These are phyloP conservation scores for Claviceps paspali DNA, from an alignment of 2,329 filamentous ascomycete genomes.

Conservation along the genomic window DNA sequence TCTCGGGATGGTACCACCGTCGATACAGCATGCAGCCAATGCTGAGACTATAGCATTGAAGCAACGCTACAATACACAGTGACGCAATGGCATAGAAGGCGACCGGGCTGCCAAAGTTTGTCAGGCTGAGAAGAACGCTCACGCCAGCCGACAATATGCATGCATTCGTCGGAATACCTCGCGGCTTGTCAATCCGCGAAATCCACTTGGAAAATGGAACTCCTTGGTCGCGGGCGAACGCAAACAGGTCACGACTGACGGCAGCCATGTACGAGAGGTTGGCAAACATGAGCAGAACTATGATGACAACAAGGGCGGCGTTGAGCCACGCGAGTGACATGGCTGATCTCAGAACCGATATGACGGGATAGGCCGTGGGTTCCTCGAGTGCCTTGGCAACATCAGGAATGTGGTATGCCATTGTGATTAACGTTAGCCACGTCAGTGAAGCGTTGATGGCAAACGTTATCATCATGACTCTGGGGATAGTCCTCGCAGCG, in stretches of 20 bases:
- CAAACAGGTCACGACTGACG: constrained; percentile 5
- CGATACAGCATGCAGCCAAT: constrained; percentile 8
- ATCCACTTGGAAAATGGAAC: constrained; percentile 1
- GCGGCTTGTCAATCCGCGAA: neutral
- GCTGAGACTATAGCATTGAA: constrained; percentile 8
- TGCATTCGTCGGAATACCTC: constrained; percentile 7
- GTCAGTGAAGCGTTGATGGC: constrained; percentile 1
- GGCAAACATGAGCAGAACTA: constrained; percentile 4
- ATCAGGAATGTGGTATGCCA: constrained; percentile 6
- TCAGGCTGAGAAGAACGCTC: constrained; percentile 5
- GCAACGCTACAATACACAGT: constrained; percentile 5
- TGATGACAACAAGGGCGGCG: constrained; percentile 3
- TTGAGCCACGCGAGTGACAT: constrained; percentile 7
- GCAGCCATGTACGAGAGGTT: constrained; percentile 3
- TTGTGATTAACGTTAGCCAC: constrained; percentile 2
- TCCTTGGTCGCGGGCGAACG: constrained; percentile 6
- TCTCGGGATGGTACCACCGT: constrained; percentile 5
- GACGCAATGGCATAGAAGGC: constrained; percentile 9
- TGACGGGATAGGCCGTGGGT: constrained; percentile 5
- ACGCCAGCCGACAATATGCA: constrained; percentile 4
- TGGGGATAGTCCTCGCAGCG: constrained; percentile 6
- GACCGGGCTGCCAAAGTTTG: constrained; percentile 8
- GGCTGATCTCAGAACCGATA: constrained; percentile 4
- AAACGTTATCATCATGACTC: constrained; percentile 5
- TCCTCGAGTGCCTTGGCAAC: constrained; percentile 3